Evolutionary conservation across 2,329 filamentous ascomycete genomes (phyloP).

Genomic region (Neofusicoccum parvum): DNA sequence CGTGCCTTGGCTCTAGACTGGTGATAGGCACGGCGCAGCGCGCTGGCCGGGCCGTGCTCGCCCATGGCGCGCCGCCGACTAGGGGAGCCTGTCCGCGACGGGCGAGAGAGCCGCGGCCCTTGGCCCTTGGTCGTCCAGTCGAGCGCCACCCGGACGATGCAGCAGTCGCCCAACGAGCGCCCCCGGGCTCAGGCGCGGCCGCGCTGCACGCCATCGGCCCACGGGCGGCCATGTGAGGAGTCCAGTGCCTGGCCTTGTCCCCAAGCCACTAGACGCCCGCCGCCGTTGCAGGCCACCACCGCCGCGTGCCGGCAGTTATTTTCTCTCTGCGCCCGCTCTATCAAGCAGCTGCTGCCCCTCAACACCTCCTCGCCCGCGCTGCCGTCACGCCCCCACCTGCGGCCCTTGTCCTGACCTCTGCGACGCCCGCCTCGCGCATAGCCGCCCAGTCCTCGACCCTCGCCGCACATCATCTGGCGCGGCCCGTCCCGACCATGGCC

Average conservation of each 20-base stretch:
- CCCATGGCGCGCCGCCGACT: not conserved
- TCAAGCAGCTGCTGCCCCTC: not conserved
- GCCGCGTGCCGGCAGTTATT: not conserved
- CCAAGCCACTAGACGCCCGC: slow-evolving; percentile 5
- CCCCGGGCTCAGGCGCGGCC: no score
- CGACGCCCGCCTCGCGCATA: not conserved
- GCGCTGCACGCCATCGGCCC: not conserved
- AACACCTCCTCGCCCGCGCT: not conserved
- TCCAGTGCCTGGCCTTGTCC: not conserved
- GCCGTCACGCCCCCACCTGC: not conserved
- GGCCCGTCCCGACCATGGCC: slow-evolving; percentile 12
- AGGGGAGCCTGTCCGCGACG: not conserved
- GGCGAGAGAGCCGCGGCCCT: not conserved
- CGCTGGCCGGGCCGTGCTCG: not conserved
- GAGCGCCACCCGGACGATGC: not conserved
- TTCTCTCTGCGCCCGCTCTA: not conserved
- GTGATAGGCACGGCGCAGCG: not conserved
- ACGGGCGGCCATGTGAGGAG: not conserved
- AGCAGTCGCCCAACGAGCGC: not conserved
- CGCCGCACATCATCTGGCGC: not conserved
- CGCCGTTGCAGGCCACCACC: slow-evolving; percentile 1
- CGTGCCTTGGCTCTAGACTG: not conserved
- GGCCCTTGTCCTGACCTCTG: not conserved
- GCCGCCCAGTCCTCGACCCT: not conserved
- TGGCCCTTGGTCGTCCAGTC: not conserved